Evolutionary conservation across 2,329 filamentous ascomycete species (phyloP).

Genomic region (Epicoccum sorghinum): DNA sequence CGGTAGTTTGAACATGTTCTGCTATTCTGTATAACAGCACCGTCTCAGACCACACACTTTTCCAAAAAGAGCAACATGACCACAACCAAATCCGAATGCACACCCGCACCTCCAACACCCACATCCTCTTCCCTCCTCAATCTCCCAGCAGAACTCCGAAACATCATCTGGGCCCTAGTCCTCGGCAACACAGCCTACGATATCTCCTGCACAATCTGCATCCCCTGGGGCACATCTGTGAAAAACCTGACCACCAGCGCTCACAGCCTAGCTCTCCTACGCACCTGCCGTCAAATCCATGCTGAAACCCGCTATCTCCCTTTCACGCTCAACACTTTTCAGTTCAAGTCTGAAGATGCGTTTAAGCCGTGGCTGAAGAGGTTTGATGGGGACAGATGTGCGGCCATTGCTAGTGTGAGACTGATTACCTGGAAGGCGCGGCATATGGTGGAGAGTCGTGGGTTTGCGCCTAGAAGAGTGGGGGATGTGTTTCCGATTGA

Average conservation of each 20-base stretch:
- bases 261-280: conserved; percentile 6
- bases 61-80: neutral
- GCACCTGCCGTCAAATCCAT: conserved; percentile 16
- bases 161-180: conserved; percentile 4
- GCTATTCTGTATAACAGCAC: neutral
- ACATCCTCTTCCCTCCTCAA: neutral
- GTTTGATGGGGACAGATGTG: neutral
- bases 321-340: conserved; percentile 7
- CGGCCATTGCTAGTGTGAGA: neutral
- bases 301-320: conserved; percentile 2
- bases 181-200: neutral
- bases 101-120: neutral
- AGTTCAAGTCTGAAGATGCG: conserved; percentile 5
- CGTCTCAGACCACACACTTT: neutral
- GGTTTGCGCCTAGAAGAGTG: conserved; percentile 7
- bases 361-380: conserved; percentile 9
- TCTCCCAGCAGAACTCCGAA: conserved; percentile 13
- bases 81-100: no score
- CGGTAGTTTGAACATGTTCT: no score
- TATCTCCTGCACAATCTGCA: neutral
- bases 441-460: conserved; percentile 11
- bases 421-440: conserved; percentile 11
- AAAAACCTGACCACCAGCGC: neutral
- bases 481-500: conserved; percentile 8
- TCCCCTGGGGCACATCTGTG: neutral